Evolutionary conservation across 2,329 filamentous ascomycete species (phyloP).

Genomic region (Alternaria sp.): DNA sequence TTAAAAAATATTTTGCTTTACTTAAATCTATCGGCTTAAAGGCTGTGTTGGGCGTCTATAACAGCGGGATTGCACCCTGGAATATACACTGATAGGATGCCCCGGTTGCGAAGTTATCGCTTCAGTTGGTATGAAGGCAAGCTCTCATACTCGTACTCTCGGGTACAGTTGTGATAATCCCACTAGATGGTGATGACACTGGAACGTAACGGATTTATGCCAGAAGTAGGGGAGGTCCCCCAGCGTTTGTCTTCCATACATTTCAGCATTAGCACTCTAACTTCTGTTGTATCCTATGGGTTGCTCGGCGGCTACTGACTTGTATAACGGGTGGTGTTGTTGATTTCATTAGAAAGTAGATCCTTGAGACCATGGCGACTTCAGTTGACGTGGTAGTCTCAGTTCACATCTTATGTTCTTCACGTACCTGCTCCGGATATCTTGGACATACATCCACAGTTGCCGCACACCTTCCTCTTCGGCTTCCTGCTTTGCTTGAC

Average conservation of each 20-base stretch:
- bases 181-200: background rate
- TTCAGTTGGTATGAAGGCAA: background rate
- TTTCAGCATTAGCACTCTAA: too few relatives aligned
- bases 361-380: background rate
- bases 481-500: constrained; percentile 1
- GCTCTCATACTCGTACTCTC: background rate
- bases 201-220: background rate
- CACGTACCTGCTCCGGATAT: background rate
- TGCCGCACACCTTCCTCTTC: background rate
- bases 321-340: background rate
- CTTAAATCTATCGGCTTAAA: background rate
- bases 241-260: too few relatives aligned
- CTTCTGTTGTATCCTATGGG: too few relatives aligned
- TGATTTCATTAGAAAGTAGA: background rate
- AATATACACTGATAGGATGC: background rate
- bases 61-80: background rate
- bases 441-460: background rate
- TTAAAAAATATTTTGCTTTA: background rate
- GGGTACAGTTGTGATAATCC: background rate
- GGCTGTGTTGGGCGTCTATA: background rate
- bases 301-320: too few relatives aligned
- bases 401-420: background rate
- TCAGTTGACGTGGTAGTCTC: background rate
- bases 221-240: background rate
- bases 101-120: background rate